Conservation (phyloP, 2,329 filamentous ascomycete genomes). For the Calonectria hongkongensis region DNA sequence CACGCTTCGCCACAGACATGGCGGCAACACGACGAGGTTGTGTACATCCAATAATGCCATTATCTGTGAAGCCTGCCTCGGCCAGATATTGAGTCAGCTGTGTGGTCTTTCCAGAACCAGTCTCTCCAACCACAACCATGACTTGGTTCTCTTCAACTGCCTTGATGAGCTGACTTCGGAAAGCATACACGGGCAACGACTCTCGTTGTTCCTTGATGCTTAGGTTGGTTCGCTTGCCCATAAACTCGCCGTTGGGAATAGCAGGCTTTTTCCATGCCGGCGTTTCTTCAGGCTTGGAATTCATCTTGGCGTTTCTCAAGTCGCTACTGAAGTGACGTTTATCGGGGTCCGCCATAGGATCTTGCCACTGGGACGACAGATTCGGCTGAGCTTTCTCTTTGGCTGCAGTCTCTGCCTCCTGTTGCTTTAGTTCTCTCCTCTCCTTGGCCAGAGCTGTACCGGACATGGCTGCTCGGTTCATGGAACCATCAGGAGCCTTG, state of each 20-base stretch:
- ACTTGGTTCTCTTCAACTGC: constrained; percentile 92
- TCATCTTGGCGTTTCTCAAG: constrained; percentile 79
- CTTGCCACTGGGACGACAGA: constrained; percentile 93
- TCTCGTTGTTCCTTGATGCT: constrained; percentile 97
- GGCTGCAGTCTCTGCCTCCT: constrained; percentile 85
- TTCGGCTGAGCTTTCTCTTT: constrained; percentile 89
- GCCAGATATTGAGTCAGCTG: constrained; percentile 97
- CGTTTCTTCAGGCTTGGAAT: constrained; percentile 79
- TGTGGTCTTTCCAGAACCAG: constrained; percentile 97
- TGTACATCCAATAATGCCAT: constrained; percentile 95
- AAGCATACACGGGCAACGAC: constrained; percentile 90
- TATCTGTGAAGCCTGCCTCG: constrained; percentile 90
- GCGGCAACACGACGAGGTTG: constrained; percentile 97
- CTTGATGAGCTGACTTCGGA: constrained; percentile 90
- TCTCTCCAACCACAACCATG: constrained; percentile 97
- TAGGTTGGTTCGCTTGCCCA: constrained; percentile 91
- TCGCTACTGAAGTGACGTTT: constrained; percentile 93
- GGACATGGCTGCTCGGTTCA: constrained; percentile 97
- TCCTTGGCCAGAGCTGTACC: constrained; percentile 93
- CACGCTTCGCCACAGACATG: constrained; percentile 98
- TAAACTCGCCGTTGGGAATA: constrained; percentile 84
- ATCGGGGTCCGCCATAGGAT: constrained; percentile 93
- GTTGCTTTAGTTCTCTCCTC: constrained; percentile 89
- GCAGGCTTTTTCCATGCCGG: constrained; percentile 96
- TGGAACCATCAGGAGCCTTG: constrained; percentile 97